A percentile compares a stretch with the other conserved stretches of the same genome.
Evolutionary conservation across 2,329 filamentous ascomycete genomes (phyloP).

Genomic region (Colletotrichum tofieldiae): DNA sequence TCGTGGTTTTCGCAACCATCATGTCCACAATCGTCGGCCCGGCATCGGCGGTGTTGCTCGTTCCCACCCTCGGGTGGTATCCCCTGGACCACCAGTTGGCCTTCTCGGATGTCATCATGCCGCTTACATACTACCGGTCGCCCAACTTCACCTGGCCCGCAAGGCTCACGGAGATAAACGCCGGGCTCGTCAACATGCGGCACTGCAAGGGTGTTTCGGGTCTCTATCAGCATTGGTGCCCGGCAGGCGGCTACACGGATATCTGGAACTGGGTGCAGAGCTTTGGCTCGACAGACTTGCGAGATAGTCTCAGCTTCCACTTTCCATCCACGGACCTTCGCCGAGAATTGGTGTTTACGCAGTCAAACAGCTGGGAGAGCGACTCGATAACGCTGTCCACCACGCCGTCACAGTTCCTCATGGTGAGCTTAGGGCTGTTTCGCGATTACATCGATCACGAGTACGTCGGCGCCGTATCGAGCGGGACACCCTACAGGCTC

Average conservation of each 20-base stretch:
- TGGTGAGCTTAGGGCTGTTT: conserved; percentile 15
- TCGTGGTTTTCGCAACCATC: conserved; percentile 26
- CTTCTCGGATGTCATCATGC: background rate
- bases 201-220: too few relatives aligned
- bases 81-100: background rate
- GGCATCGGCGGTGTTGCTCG: conserved; percentile 29
- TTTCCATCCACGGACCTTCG: conserved; percentile 11
- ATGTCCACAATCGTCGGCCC: conserved; percentile 23
- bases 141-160: background rate
- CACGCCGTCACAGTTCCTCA: background rate
- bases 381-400: background rate
- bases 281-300: background rate
- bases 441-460: background rate
- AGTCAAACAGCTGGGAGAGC: fast-evolving
- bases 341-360: background rate
- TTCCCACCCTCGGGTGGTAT: conserved; percentile 29
- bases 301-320: background rate
- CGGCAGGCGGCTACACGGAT: background rate
- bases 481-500: background rate
- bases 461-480: background rate
- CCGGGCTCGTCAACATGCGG: too few relatives aligned
- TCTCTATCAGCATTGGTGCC: background rate
- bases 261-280: conserved; percentile 11
- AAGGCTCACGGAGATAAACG: too few relatives aligned
- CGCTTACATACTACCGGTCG: background rate